Evolutionary conservation across 345 rosid species (phyloP).

Genomic region (Citrus cavaleriei): DNA sequence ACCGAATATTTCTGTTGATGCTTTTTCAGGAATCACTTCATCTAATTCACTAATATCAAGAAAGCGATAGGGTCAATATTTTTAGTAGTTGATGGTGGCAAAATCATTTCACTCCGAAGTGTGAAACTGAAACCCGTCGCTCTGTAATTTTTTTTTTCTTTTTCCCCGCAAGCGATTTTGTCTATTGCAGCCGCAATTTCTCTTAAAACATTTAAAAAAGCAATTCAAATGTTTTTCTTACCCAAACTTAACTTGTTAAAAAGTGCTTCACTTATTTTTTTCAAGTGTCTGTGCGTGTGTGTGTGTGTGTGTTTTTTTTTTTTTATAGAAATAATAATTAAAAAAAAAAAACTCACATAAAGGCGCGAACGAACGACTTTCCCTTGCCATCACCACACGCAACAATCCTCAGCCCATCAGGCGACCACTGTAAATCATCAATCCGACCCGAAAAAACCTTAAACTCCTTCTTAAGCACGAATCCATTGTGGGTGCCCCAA

Average conservation of each 20-base stretch:
- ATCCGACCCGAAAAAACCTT: conserved; percentile 88
- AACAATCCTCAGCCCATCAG: conserved; percentile 89
- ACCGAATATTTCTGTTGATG: background rate
- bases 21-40: background rate
- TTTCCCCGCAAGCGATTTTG: too few species aligned
- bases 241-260: too few species aligned
- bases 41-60: background rate
- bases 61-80: background rate
- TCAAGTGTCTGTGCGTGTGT: too few species aligned
- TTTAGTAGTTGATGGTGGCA: background rate
- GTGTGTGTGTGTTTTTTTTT: too few species aligned
- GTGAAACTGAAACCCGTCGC: background rate
- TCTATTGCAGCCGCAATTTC: too few species aligned
- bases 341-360: conserved; percentile 83
- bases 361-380: conserved; percentile 93
- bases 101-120: background rate
- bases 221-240: too few species aligned
- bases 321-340: too few species aligned
- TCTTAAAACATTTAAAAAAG: too few species aligned
- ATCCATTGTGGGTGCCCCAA: conserved; percentile 82
- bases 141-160: background rate
- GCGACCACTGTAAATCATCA: conserved; percentile 98
- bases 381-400: conserved; percentile 97
- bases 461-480: conserved; percentile 90
- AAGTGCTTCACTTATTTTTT: too few species aligned